Evolutionary conservation across 805 yeast genomes (phyloP), one percentile per base, ranked within the genome.

Genomic region (Naumovozyma baii): DNA sequence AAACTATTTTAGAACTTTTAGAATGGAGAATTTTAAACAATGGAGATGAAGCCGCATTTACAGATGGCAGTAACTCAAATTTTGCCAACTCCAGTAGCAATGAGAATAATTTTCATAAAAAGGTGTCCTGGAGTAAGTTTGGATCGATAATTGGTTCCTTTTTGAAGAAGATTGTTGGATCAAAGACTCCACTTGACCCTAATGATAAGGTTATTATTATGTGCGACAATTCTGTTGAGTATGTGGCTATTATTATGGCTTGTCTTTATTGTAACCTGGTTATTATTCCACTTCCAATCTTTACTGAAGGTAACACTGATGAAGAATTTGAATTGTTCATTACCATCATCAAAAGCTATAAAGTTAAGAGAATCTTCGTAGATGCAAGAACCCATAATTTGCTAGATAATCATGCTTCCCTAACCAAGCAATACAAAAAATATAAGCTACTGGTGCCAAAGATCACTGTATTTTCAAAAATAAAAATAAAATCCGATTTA

Each of bases 181-280:
- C 64, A 33, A 88, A 84, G 59, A 72, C 76, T 1, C 66, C 70
- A 2, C 55, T 85, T 34, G 69, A 64, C 39, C 69, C 83, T 2
- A 95, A 95, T 0, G 83, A 82, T 39, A 67, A 70, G 46, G 90
- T 86, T 3, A 69, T 87, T 3, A 64, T 92, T 51, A 80, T 87
- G 80, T 87, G 85, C 56, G 81, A 94, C 0, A 73, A 90, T 34
- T 77, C 87, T 1, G 95, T 88, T 41, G 97, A 92, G 45, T 90
- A 76, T 53, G 75, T 81, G 4, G 76, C 85, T 20, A 85, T 94
- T 2, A 68, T 87, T 1, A 77, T 79, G 59, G 96, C 98, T 0
- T 90, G 97, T 56, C 73, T 90, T 57, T 62, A 80, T 40, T 73
- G 87, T 39, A 95, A 96, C 7, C 45, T 60, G 13, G 50, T 53